Evolutionary conservation across 306 rosid species (phyloP).

Genomic region (Senna tora): DNA sequence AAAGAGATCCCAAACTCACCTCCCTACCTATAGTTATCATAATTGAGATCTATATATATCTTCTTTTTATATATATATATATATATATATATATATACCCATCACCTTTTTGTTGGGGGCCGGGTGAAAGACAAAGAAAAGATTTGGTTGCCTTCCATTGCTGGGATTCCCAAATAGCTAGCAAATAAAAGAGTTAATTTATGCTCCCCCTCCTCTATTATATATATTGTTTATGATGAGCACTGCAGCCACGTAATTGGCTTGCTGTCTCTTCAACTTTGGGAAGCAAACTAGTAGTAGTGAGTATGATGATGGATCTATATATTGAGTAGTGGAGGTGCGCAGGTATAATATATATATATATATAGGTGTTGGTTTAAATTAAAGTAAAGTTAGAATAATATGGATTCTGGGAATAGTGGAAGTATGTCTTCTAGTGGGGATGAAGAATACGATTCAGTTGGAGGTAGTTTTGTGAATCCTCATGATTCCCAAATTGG

Average conservation of each 20-base stretch:
- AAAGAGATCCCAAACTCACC: constrained; percentile 24
- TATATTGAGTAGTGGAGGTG: too few species aligned
- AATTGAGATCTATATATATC: constrained; percentile 43
- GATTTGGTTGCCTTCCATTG: constrained; percentile 51
- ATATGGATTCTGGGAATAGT: constrained; percentile 92
- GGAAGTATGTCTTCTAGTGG: constrained; percentile 92
- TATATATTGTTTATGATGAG: too few species aligned
- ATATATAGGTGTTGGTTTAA: too few species aligned
- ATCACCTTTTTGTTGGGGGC: constrained; percentile 42
- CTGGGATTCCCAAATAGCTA: constrained; percentile 50
- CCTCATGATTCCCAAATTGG: constrained; percentile 35
- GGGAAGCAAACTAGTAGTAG: too few species aligned
- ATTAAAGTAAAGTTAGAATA: too few species aligned
- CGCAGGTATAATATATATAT: too few species aligned
- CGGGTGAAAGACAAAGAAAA: constrained; percentile 64
- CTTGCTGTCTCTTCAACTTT: too few species aligned
- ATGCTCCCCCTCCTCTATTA: too few species aligned
- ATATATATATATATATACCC: too few species aligned
- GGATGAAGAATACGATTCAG: constrained; percentile 83
- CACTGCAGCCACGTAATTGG: too few species aligned
- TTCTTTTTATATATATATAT: not conserved
- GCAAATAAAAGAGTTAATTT: too few species aligned
- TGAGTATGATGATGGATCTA: too few species aligned
- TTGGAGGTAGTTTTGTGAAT: constrained; percentile 41
- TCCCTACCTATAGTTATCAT: constrained; percentile 40